Conservation (phyloP, 441 rosid species). For the Arabidopsis lyrata region DNA sequence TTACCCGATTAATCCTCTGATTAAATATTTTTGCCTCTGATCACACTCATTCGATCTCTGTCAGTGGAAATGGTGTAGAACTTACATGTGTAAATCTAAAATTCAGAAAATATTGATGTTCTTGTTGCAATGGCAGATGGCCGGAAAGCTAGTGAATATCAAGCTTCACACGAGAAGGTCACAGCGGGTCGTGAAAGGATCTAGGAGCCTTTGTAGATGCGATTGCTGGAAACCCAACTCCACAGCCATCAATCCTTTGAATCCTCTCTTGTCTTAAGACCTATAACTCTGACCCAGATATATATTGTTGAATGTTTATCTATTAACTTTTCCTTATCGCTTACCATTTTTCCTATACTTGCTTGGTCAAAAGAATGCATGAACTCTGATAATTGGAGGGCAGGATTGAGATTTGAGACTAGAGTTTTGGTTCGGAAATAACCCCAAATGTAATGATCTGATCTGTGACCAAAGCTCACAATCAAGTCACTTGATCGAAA, state of each 20-base stretch:
- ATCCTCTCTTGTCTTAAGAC: conserved; percentile 28
- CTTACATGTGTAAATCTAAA: neutral
- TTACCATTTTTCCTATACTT: neutral
- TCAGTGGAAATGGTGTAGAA: conserved; percentile 12
- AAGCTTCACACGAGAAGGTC: conserved; percentile 83
- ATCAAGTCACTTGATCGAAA: neutral
- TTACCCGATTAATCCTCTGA: neutral
- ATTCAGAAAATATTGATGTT: conserved; percentile 6
- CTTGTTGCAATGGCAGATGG: conserved; percentile 55
- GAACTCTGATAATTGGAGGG: neutral
- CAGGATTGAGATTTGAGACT: neutral
- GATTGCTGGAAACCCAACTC: conserved; percentile 68
- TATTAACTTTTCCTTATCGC: neutral
- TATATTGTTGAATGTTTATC: conserved; percentile 7
- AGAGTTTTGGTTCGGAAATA: neutral
- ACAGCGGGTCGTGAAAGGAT: conserved; percentile 73
- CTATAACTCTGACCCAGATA: conserved; percentile 4
- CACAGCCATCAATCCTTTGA: conserved; percentile 41
- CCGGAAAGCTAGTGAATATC: conserved; percentile 81
- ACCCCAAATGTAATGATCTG: neutral
- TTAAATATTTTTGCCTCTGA: neutral
- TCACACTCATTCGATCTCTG: neutral
- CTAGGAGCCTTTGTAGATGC: conserved; percentile 76
- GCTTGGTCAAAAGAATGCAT: neutral
- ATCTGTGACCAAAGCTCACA: neutral